Evolutionary conservation across 345 rosid species (phyloP).

Genomic region (Corchorus capsularis): DNA sequence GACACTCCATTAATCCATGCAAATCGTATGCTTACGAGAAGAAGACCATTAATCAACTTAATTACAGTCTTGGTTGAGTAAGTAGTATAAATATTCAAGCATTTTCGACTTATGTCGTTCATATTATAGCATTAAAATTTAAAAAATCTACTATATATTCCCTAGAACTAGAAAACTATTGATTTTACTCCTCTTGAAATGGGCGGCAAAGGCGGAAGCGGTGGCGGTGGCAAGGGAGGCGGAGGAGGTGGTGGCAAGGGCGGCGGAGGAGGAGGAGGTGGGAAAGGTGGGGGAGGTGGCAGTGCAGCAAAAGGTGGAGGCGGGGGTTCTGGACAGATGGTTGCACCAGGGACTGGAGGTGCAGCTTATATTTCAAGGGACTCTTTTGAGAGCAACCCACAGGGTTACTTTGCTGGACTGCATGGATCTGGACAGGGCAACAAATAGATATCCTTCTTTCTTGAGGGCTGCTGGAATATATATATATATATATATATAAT

Average conservation of each 20-base stretch:
- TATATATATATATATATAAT: no score
- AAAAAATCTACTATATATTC: no score
- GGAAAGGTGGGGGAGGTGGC: not conserved
- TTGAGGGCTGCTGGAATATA: not conserved
- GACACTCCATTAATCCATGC: not conserved
- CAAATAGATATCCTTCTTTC: not conserved
- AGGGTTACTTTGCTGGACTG: slow-evolving; percentile 22
- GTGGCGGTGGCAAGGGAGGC: not conserved
- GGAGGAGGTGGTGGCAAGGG: not conserved
- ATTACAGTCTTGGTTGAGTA: no score
- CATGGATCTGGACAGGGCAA: slow-evolving; percentile 5
- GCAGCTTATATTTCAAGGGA: not conserved
- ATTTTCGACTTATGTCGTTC: not conserved
- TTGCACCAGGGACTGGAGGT: not conserved
- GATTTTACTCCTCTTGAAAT: not conserved
- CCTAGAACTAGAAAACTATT: no score
- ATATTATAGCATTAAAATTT: not conserved
- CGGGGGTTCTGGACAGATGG: slow-evolving; percentile 13
- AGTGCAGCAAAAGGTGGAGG: slow-evolving; percentile 4
- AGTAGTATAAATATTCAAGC: not conserved
- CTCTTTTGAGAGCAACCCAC: slow-evolving; percentile 15
- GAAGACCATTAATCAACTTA: no score
- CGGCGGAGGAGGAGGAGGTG: not conserved
- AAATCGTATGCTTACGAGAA: not conserved
- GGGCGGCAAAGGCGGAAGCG: slow-evolving; percentile 17